Conservation (phyloP, 129 eudicot genomes). For the Calendula officinalis region DNA sequence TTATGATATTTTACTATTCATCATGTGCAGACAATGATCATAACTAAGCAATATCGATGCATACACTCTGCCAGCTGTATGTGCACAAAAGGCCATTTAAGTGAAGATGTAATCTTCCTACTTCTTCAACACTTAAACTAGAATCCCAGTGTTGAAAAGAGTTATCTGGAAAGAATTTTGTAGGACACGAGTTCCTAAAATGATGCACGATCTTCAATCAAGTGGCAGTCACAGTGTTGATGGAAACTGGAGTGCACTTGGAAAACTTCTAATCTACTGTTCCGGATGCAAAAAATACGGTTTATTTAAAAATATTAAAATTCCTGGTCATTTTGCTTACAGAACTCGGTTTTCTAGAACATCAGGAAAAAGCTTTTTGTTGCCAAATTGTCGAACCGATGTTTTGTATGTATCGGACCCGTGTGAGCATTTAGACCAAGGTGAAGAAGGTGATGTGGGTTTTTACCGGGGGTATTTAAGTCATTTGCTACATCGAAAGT, state of each 20-base stretch:
- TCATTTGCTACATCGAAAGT: conserved; percentile 83
- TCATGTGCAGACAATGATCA: conserved; percentile 45
- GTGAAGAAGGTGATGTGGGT: conserved; percentile 93
- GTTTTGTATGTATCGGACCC: conserved; percentile 93
- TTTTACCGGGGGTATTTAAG: conserved; percentile 87
- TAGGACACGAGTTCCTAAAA: conserved; percentile 84
- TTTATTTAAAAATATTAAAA: conserved; percentile 55
- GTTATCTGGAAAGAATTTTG: conserved; percentile 97
- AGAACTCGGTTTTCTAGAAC: conserved; percentile 86
- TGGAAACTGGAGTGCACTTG: conserved; percentile 95
- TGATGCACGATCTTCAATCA: conserved; percentile 87
- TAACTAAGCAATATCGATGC: conserved; percentile 71
- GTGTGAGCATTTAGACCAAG: conserved; percentile 96
- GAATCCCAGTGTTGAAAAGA: conserved; percentile 88
- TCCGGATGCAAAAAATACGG: conserved; percentile 77
- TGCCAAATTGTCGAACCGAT: conserved; percentile 83
- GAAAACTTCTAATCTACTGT: conserved; percentile 84
- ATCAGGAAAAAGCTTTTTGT: conserved; percentile 75
- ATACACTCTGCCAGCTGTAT: conserved; percentile 71
- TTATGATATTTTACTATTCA: background rate
- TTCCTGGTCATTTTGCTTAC: conserved; percentile 86
- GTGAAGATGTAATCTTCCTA: conserved; percentile 78
- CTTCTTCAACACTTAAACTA: conserved; percentile 72
- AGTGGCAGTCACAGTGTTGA: conserved; percentile 87
- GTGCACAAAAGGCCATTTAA: conserved; percentile 77